These are phyloP conservation scores for Dalbergia oliveri DNA, from an alignment of 306 rosid species.

Conservation along the genomic window DNA sequence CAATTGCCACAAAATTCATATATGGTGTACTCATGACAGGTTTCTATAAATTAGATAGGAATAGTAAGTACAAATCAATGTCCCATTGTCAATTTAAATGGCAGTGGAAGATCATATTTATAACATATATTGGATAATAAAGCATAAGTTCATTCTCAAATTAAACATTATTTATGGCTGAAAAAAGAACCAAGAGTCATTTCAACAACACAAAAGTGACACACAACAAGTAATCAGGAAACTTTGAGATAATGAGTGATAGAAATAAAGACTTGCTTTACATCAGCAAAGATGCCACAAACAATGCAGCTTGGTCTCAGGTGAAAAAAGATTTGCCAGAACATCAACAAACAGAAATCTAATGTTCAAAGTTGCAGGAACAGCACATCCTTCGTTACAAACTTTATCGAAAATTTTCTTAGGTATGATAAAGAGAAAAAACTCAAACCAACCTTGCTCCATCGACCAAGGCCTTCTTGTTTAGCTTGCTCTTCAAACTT, in stretches of 20 bases:
- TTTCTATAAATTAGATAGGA: slow-evolving; percentile 18
- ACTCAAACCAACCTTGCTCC: slow-evolving; percentile 81
- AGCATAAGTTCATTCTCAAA: neutral
- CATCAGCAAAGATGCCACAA: slow-evolving; percentile 13
- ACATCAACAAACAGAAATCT: neutral
- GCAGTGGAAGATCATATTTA: slow-evolving; percentile 13
- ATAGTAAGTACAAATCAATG: neutral
- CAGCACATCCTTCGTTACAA: slow-evolving; percentile 2
- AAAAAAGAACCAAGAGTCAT: neutral
- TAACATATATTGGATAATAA: slow-evolving; percentile 27
- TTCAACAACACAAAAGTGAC: neutral
- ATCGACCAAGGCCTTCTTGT: slow-evolving; percentile 91
- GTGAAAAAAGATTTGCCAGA: slow-evolving; percentile 27
- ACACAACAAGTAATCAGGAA: neutral
- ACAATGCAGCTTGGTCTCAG: slow-evolving; percentile 21
- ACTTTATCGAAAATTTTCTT: neutral
- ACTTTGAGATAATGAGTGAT: neutral
- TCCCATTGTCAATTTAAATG: slow-evolving; percentile 16
- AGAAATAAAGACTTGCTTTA: neutral
- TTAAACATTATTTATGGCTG: slow-evolving; percentile 1
- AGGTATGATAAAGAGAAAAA: slow-evolving; percentile 8
- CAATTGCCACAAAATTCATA: slow-evolving; percentile 44
- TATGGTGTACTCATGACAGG: neutral
- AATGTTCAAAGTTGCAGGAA: neutral
- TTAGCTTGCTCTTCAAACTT: slow-evolving; percentile 89